Evolutionary conservation across 371 early-diverging fungal genomes (phyloP).

Genomic region (Blakeslea trispora): DNA sequence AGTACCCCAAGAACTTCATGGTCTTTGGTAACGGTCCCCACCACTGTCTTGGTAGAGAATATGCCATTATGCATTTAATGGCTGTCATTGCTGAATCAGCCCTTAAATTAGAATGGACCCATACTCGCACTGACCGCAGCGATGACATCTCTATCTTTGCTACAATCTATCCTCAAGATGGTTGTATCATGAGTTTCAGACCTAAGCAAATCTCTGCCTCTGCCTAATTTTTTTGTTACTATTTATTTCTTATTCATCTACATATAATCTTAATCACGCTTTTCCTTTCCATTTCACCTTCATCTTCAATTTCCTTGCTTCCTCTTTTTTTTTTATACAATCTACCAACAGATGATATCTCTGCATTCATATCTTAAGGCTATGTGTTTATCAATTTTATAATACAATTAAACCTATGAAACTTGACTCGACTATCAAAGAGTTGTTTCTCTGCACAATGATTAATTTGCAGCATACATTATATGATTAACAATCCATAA

Average conservation of each 20-base stretch:
- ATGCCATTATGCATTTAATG: conserved; percentile 42
- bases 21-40: conserved; percentile 44
- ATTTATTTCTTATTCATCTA: not conserved
- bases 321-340: too few relatives aligned
- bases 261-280: too few relatives aligned
- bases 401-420: too few relatives aligned
- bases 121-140: conserved; percentile 43
- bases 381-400: too few relatives aligned
- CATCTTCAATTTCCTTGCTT: too few relatives aligned
- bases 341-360: too few relatives aligned
- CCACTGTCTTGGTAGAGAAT: conserved; percentile 44
- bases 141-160: conserved; percentile 58
- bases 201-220: conserved; percentile 28
- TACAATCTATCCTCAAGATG: conserved; percentile 57
- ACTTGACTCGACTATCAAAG: too few relatives aligned
- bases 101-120: conserved; percentile 37
- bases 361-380: too few relatives aligned
- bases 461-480: too few relatives aligned
- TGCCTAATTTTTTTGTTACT: conserved; percentile 5
- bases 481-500: too few relatives aligned
- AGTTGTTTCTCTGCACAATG: too few relatives aligned
- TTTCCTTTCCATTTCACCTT: too few relatives aligned
- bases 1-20: conserved; percentile 43
- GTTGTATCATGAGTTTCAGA: conserved; percentile 53
- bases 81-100: conserved; percentile 34